Base-by-base conservation (phyloP, 1,139 yeast species). In the Candida labiduridarum region DNA sequence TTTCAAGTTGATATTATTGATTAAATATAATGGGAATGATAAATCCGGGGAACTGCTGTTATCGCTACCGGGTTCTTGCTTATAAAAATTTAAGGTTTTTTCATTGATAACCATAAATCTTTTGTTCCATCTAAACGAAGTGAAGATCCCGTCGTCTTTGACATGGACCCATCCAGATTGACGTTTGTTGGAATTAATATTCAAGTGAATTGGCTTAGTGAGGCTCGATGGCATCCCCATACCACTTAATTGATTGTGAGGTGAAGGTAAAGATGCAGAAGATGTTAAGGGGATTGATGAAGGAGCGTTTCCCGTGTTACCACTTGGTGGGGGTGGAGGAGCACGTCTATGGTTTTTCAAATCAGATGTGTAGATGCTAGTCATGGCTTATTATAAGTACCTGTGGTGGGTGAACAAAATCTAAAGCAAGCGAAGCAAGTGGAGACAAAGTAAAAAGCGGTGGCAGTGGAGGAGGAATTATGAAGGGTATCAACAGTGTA, bases 91-190 rank as follows among this genome's bases (percentile, higher is more conserved):
- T 53, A 94, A 72, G 39, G 85, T 82, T 50, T 86, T 80, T 57
- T 91, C 97, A 59, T 83, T 83, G 48, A 94, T 74, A 11, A 89
- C 85, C 72, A 92, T 75, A 65, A 77, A 92, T 59, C 96, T 81
- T 64, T 91, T 91, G 53, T 92, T 91, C 98, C 98, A 94, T 59
- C 96, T 76, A 66, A 92, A 90, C 12, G 91, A 83, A 56, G 89
- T 81, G 61, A 77, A 76, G 35, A 89, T 68, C 19, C 97, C 96
- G 60, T 92, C 98, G 60, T 92, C 98, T 66, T 90, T 91, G 50
- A 90, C 85, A 50, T 89, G 89, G 25, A 89, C 92, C 96, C 97
- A 92, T 0, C 98, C 97, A 19, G 71, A 59, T 50, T 71, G 74
- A 33, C 76, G 62, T 51, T 69, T 72, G 47, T 65, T 68, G 41